Conservation (phyloP, 2,329 filamentous ascomycete species). For the Colletotrichum graminicola region DNA sequence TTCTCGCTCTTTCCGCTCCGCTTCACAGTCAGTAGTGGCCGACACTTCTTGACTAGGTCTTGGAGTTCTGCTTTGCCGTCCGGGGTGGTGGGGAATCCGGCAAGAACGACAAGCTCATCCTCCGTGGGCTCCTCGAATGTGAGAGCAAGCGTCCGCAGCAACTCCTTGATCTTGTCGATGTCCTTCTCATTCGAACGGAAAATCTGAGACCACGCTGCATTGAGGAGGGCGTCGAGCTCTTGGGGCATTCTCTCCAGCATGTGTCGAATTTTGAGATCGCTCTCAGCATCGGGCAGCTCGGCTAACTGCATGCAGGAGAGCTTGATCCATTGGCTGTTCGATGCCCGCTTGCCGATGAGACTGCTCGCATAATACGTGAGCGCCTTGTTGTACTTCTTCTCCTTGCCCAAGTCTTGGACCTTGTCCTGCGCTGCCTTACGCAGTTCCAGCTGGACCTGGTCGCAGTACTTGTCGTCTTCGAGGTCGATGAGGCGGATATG, state of each 20-base stretch:
- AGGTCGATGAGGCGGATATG: constrained; percentile 52
- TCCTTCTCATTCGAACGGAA: constrained; percentile 50
- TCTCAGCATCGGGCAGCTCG: constrained; percentile 53
- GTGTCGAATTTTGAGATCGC: constrained; percentile 54
- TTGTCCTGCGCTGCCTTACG: constrained; percentile 54
- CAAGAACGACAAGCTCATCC: constrained; percentile 53
- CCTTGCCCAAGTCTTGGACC: constrained; percentile 49
- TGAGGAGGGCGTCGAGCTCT: constrained; percentile 53
- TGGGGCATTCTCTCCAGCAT: constrained; percentile 56
- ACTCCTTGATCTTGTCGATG: constrained; percentile 56
- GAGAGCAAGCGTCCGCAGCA: constrained; percentile 56
- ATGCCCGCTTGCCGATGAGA: constrained; percentile 56
- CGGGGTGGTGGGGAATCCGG: constrained; percentile 50
- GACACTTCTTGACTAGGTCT: constrained; percentile 54
- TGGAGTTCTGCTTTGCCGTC: constrained; percentile 51
- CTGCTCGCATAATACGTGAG: constrained; percentile 57
- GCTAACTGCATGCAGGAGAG: constrained; percentile 57
- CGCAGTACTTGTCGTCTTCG: constrained; percentile 53
- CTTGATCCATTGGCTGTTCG: constrained; percentile 60
- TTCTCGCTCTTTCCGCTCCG: constrained; percentile 38
- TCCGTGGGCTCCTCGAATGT: constrained; percentile 57
- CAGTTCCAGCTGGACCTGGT: constrained; percentile 53
- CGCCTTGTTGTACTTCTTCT: constrained; percentile 57
- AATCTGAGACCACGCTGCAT: constrained; percentile 53
- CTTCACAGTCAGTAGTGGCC: constrained; percentile 47